Percentiles rank a stretch among this genome's conserved stretches.
Conservation (phyloP, 345 rosid species). For the Populus davidiana region DNA sequence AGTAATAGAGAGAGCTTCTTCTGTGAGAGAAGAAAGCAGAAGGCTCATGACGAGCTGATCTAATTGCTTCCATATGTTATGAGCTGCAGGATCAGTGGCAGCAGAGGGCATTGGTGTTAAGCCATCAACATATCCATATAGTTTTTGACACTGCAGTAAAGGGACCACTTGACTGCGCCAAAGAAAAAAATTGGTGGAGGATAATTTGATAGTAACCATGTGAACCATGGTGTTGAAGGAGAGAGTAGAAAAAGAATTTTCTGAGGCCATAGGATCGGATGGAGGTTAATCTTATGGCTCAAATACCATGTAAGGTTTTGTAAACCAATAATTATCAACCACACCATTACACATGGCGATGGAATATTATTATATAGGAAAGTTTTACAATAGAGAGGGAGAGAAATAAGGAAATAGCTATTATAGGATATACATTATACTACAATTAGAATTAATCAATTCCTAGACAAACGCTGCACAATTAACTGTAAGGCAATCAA, state of each 20-base stretch:
- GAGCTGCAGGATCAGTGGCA: not conserved
- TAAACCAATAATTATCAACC: accelerated
- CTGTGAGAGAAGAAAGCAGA: not conserved
- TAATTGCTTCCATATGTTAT: not conserved
- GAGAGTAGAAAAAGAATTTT: too few species aligned
- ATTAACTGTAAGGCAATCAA: too few species aligned
- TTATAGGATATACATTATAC: too few species aligned
- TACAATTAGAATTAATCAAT: too few species aligned
- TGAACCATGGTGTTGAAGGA: too few species aligned
- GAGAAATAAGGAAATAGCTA: too few species aligned
- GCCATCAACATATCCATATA: not conserved
- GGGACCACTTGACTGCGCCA: not conserved
- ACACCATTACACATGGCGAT: accelerated
- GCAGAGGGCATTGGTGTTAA: not conserved
- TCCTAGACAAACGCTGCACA: too few species aligned
- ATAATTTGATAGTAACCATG: not conserved
- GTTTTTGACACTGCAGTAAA: not conserved
- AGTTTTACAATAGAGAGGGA: too few species aligned
- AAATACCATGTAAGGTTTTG: too few species aligned
- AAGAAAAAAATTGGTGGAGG: not conserved
- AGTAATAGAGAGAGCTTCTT: not conserved
- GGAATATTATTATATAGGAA: too few species aligned
- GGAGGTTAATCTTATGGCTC: too few species aligned
- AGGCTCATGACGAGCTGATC: not conserved
- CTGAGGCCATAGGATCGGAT: too few species aligned